These are phyloP conservation scores for Glycine soja DNA, from an alignment of 306 rosid genomes.

Conservation along the genomic window DNA sequence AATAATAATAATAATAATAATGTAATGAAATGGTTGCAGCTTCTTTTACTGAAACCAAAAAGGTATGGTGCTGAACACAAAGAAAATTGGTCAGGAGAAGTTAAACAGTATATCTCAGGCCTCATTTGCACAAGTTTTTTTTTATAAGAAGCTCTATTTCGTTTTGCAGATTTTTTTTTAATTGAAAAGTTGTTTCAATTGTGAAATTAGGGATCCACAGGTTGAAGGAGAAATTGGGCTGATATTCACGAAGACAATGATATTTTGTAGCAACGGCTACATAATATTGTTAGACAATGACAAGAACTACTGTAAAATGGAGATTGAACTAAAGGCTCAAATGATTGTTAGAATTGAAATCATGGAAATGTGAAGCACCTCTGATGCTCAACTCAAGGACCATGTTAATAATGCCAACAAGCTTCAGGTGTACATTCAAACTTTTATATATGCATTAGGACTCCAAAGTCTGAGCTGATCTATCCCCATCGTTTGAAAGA, in stretches of 20 bases:
- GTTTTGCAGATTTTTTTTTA: not conserved
- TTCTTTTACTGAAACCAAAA: constrained; percentile 83
- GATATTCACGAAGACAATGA: constrained; percentile 86
- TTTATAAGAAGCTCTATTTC: not conserved
- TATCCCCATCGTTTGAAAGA: not conserved
- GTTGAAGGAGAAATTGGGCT: constrained; percentile 82
- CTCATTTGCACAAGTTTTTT: too few relatives aligned
- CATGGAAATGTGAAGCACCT: constrained; percentile 69
- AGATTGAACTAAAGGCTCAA: constrained; percentile 85
- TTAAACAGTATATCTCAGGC: constrained; percentile 79
- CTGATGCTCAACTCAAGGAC: constrained; percentile 86
- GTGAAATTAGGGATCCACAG: constrained; percentile 54
- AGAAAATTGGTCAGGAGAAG: constrained; percentile 91
- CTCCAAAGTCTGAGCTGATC: not conserved
- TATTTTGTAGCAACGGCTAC: constrained; percentile 74
- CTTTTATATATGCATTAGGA: constrained; percentile 23
- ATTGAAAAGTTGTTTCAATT: not conserved
- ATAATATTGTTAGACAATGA: constrained; percentile 74
- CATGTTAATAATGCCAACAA: constrained; percentile 67
- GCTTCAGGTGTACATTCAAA: constrained; percentile 70
- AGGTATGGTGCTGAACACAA: constrained; percentile 87
- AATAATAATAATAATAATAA: constrained; percentile 17
- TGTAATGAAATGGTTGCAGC: constrained; percentile 61
- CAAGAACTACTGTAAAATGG: constrained; percentile 77
- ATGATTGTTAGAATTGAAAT: constrained; percentile 84